Percentiles rank a stretch among this genome's conserved stretches.
Evolutionary conservation across 805 yeast species (phyloP).

Genomic region (Tetrapisispora fleetii): DNA sequence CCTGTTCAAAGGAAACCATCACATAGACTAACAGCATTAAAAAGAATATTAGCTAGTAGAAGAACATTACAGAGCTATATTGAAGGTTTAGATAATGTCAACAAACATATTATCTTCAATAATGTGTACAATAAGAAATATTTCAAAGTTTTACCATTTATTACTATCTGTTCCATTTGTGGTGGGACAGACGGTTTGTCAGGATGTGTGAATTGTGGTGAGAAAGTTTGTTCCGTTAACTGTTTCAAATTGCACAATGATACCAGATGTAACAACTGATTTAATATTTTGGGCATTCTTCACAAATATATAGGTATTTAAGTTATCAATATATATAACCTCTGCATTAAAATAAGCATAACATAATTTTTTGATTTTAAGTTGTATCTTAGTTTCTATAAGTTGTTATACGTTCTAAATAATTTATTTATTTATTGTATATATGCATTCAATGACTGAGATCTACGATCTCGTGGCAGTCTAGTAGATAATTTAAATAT

Average conservation of each 20-base stretch:
- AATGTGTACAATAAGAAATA: slow-evolving; percentile 27
- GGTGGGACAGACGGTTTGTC: slow-evolving; percentile 27
- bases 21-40: slow-evolving; percentile 24
- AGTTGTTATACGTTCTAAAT: no score
- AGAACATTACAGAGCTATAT: slow-evolving; percentile 25
- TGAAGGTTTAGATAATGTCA: slow-evolving; percentile 25
- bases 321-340: background rate
- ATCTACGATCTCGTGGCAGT: background rate
- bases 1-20: slow-evolving; percentile 24
- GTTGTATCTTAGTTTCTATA: no score
- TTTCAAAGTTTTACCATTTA: slow-evolving; percentile 27
- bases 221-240: slow-evolving; percentile 26
- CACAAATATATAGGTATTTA: background rate
- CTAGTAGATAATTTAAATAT: background rate
- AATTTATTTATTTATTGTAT: background rate
- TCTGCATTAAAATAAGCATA: background rate
- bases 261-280: slow-evolving; percentile 21
- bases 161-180: slow-evolving; percentile 28
- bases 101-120: slow-evolving; percentile 22
- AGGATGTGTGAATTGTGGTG: slow-evolving; percentile 26
- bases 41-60: slow-evolving; percentile 22
- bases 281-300: background rate
- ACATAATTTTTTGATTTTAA: background rate
- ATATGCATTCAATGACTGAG: slow-evolving; percentile 1
- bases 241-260: slow-evolving; percentile 28